These are phyloP conservation scores for Pezicula carpinea DNA, from an alignment of 2,329 filamentous ascomycete genomes.

Conservation along the genomic window DNA sequence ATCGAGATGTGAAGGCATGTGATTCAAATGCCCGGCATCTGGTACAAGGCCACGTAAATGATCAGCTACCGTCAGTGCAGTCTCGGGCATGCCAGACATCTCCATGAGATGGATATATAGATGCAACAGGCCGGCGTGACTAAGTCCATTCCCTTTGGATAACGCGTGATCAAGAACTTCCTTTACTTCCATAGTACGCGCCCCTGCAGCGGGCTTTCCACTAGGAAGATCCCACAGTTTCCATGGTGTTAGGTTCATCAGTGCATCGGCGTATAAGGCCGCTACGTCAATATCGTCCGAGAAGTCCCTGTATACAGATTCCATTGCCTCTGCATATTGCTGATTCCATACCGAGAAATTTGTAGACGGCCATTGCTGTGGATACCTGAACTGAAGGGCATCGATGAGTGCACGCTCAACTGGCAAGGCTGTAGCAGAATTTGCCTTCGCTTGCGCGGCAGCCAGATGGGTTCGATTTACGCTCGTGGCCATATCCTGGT, in stretches of 20 bases:
- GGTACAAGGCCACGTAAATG: slow-evolving; percentile 60
- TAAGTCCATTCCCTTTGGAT: slow-evolving; percentile 37
- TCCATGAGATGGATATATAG: slow-evolving; percentile 76
- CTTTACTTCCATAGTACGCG: slow-evolving; percentile 55
- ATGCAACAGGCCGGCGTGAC: slow-evolving; percentile 68
- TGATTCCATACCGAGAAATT: slow-evolving; percentile 52
- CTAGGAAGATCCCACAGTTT: slow-evolving; percentile 57
- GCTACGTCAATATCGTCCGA: slow-evolving; percentile 57
- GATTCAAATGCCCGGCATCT: slow-evolving; percentile 65
- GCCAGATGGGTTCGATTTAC: slow-evolving; percentile 44
- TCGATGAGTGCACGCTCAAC: slow-evolving; percentile 59
- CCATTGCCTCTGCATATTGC: slow-evolving; percentile 59
- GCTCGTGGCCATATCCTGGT: slow-evolving; percentile 48
- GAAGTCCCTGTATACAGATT: slow-evolving; percentile 45
- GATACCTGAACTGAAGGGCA: slow-evolving; percentile 60
- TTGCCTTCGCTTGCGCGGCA: slow-evolving; percentile 37
- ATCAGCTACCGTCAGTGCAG: slow-evolving; percentile 56
- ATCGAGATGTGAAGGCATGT: slow-evolving; percentile 78
- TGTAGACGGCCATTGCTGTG: slow-evolving; percentile 40
- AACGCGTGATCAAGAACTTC: slow-evolving; percentile 55
- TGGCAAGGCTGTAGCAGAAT: slow-evolving; percentile 33
- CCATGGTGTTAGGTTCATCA: slow-evolving; percentile 65
- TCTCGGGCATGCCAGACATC: slow-evolving; percentile 65
- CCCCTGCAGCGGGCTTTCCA: slow-evolving; percentile 48
- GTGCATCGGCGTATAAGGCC: slow-evolving; percentile 56